These are phyloP conservation scores for Sordaria brevicollis DNA, from an alignment of 495 filamentous ascomycete species.

Conservation along the genomic window DNA sequence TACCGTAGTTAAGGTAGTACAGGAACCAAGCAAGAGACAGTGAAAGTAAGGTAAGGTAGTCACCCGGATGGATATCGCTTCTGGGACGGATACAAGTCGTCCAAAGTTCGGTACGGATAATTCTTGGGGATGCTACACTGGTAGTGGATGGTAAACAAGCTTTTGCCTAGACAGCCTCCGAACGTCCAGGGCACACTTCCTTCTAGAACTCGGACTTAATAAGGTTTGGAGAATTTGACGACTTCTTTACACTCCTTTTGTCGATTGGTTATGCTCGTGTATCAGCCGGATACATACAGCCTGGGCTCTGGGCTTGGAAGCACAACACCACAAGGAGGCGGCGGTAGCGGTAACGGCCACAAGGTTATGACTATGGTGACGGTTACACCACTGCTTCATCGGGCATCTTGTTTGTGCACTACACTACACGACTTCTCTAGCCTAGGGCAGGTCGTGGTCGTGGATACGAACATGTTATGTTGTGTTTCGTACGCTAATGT, in stretches of 20 bases:
- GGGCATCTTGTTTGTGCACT: neutral
- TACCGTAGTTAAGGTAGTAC: too few relatives aligned
- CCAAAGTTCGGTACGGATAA: neutral
- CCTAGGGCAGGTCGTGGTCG: neutral
- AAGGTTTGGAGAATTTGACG: neutral
- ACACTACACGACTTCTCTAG: neutral
- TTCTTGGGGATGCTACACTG: too few relatives aligned
- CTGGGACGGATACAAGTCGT: neutral
- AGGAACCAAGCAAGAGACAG: too few relatives aligned
- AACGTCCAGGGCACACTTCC: neutral
- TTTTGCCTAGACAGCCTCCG: neutral
- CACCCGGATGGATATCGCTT: neutral
- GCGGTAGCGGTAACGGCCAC: too few relatives aligned
- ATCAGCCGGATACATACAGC: neutral
- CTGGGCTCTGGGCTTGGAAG: too few relatives aligned
- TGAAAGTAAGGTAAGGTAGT: neutral
- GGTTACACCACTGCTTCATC: neutral
- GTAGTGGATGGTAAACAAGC: neutral
- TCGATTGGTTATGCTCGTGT: neutral
- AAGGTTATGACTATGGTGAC: neutral
- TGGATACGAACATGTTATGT: neutral
- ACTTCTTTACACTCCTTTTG: neutral
- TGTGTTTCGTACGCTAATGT: neutral
- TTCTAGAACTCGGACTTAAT: neutral
- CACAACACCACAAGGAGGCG: too few relatives aligned